Evolutionary conservation across 331 rosid genomes (phyloP), one percentile per base, ranked within the genome.

Genomic region (Acacia pycnantha): DNA sequence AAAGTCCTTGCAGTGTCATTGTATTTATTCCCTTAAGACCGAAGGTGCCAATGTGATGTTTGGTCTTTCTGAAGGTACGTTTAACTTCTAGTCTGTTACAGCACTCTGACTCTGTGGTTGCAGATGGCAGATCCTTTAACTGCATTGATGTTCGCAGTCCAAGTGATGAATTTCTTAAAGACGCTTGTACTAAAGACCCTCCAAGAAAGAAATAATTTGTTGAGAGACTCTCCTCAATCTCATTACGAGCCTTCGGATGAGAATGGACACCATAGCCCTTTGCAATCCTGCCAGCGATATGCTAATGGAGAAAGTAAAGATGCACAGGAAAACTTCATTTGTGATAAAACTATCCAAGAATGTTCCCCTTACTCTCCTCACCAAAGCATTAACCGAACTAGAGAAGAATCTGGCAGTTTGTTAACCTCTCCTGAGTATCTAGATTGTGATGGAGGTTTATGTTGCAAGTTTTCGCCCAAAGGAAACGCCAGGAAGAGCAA

Each of bases 111-210:
- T 86, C 74, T 86, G 70, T 70, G 58, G 64, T 73, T 84, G 87
- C 94, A 93, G 98, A 90, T 95, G 98, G 93, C 90, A 31, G 98
- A 93, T 78, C 96, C 98, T 41, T 81, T 93, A 78, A 90, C 92
- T 24, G 98, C 98, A 81, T 81, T 95, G 91, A 90, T 90, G 95
- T 90, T 89, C 85, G 97, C 94, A n/a, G 98, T 92, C 65, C 94
- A 92, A 90, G 98, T 95, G 81, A 95, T 95, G 97, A 91, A 95
- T 84, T 90, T 93, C 81, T 93, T 95, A 82, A 93, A 88, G 88
- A 89, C 84, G 37, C 97, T 91, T 35, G 86, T 93, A 74, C 13
- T 87, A 68, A 93, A 87, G 88, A 90, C 90, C 18, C 71, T 89
- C 66, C 81, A 81, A 12, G 96, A 86, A 43, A 92, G 98, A 85